Conservation (phyloP, 805 yeast genomes). For the Peterozyma xylosa region DNA sequence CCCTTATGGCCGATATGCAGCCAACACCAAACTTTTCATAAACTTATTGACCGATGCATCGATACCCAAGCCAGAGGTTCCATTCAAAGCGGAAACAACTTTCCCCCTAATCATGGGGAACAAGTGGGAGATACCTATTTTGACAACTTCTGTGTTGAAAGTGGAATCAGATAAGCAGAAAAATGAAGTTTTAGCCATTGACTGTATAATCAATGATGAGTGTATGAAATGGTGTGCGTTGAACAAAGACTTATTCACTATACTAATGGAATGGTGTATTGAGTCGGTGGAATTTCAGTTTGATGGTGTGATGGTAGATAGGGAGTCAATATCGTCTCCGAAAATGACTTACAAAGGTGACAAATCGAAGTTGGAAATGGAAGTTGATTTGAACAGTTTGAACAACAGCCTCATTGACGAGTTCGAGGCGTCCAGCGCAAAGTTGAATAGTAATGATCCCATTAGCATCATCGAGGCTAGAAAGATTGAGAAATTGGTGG, state of each 20-base stretch:
- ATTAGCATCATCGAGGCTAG: slow-evolving; percentile 35
- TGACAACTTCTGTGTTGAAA: slow-evolving; percentile 50
- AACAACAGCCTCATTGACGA: slow-evolving; percentile 21
- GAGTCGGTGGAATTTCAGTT: slow-evolving; percentile 62
- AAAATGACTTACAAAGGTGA: slow-evolving; percentile 68
- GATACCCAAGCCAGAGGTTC: slow-evolving; percentile 53
- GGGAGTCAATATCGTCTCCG: slow-evolving; percentile 57
- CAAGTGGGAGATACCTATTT: slow-evolving; percentile 82
- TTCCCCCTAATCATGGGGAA: slow-evolving; percentile 59
- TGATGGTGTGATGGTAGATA: slow-evolving; percentile 39
- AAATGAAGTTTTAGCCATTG: slow-evolving; percentile 53
- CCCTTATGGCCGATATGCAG: slow-evolving; percentile 17
- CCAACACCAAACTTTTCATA: slow-evolving; percentile 62
- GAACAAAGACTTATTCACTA: slow-evolving; percentile 52
- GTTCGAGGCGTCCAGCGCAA: slow-evolving; percentile 19
- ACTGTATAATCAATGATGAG: slow-evolving; percentile 66
- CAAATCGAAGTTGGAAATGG: slow-evolving; percentile 33
- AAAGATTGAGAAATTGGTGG: slow-evolving; percentile 15
- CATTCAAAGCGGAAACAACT: slow-evolving; percentile 49
- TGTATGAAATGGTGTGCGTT: slow-evolving; percentile 56
- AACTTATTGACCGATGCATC: slow-evolving; percentile 63
- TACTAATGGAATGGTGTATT: slow-evolving; percentile 76
- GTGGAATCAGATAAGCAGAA: slow-evolving; percentile 66
- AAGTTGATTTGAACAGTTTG: slow-evolving; percentile 33
- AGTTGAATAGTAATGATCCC: slow-evolving; percentile 32